Conservation (phyloP, 306 rosid genomes). For the Dryas drummondii region DNA sequence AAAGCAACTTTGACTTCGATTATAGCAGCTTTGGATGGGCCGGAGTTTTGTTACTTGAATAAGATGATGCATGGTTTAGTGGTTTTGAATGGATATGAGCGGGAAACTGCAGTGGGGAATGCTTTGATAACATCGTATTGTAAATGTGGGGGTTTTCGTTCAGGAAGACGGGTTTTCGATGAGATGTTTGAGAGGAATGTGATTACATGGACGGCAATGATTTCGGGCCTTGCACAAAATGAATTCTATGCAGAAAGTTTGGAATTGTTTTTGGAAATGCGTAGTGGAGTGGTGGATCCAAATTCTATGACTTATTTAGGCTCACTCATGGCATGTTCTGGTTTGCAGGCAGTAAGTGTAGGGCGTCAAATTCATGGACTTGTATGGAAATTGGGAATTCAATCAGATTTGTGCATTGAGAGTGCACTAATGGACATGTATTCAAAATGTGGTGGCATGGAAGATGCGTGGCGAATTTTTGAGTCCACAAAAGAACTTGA, state of each 20-base stretch:
- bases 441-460: conserved; percentile 72
- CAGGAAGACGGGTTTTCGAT: conserved; percentile 63
- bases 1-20: conserved; percentile 71
- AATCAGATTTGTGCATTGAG: conserved; percentile 68
- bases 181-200: conserved; percentile 83
- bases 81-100: conserved; percentile 57
- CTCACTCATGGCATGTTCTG: conserved; percentile 78
- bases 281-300: conserved; percentile 53
- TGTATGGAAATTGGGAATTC: conserved; percentile 71
- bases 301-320: conserved; percentile 80
- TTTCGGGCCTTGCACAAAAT: conserved; percentile 75
- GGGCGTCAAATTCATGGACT: conserved; percentile 83
- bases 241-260: conserved; percentile 51
- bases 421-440: conserved; percentile 92
- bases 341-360: conserved; percentile 60
- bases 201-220: conserved; percentile 84
- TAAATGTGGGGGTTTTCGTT: conserved; percentile 53
- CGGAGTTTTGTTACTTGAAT: conserved; percentile 33
- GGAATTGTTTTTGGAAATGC: conserved; percentile 52
- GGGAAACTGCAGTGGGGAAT: conserved; percentile 68
- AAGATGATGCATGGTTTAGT: conserved; percentile 72
- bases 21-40: conserved; percentile 66
- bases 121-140: conserved; percentile 76
- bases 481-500: conserved; percentile 72
- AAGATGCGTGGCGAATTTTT: conserved; percentile 68